A percentile compares a stretch with the other conserved stretches of the same genome.
phyloP scores from a whole-genome alignment of 768 basidiomycete species.

The Hemileccinum rubropunctum region DNA sequence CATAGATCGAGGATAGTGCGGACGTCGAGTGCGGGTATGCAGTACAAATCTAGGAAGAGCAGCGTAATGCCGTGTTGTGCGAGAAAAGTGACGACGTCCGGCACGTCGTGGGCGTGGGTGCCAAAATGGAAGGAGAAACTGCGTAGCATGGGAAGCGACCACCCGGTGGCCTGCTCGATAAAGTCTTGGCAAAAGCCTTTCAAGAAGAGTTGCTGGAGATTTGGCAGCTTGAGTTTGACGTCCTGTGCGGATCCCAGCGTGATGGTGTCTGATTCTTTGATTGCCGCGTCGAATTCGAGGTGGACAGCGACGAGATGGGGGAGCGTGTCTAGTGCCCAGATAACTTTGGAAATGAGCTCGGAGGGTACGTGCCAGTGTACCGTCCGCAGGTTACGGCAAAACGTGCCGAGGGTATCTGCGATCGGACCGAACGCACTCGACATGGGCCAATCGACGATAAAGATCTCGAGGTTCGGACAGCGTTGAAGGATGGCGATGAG shows the following conservation, averaged over 20 bases:
- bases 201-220: slow-evolving; percentile 62
- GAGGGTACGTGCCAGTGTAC: slow-evolving; percentile 59
- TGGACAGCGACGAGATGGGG: slow-evolving; percentile 54
- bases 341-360: slow-evolving; percentile 58
- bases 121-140: slow-evolving; percentile 54
- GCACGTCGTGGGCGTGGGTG: slow-evolving; percentile 40
- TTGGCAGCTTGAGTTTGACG: slow-evolving; percentile 49
- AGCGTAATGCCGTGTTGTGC: slow-evolving; percentile 54
- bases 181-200: slow-evolving; percentile 61
- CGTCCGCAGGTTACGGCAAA: slow-evolving; percentile 52
- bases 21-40: slow-evolving; percentile 54
- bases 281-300: slow-evolving; percentile 43
- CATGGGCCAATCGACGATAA: slow-evolving; percentile 67
- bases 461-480: slow-evolving; percentile 72
- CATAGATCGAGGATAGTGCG: slow-evolving; percentile 60
- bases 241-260: slow-evolving; percentile 61
- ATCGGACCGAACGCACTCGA: slow-evolving; percentile 56
- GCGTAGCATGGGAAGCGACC: slow-evolving; percentile 61
- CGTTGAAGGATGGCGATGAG: slow-evolving; percentile 58
- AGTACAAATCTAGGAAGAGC: slow-evolving; percentile 63
- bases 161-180: slow-evolving; percentile 64
- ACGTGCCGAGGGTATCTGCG: slow-evolving; percentile 59
- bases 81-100: slow-evolving; percentile 62
- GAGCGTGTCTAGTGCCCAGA: slow-evolving; percentile 68
- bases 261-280: slow-evolving; percentile 41